Base-by-base conservation (phyloP, 176 grass and related monocot genomes). In the Sorghum bicolor region DNA sequence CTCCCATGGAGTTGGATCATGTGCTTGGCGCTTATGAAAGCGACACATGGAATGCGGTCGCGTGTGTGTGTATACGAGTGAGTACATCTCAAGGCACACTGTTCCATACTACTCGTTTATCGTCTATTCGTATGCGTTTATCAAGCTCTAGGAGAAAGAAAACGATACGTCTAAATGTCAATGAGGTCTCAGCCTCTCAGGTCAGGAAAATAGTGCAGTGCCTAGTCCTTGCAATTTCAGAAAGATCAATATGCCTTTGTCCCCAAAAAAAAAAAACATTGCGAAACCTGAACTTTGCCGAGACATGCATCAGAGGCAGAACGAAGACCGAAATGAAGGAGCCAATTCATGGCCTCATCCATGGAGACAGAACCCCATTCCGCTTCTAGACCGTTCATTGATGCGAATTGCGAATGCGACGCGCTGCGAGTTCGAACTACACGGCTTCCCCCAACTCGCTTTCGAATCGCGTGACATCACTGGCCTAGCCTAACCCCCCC, bases 1-100 rank as follows among this genome's bases (percentile, higher is more conserved):
- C 16, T 64, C 84, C 76, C 68, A 15, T 50, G 4, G 9, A 48
- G 47, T 64, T 36, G 83, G 75, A 45, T 67, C 75, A 78, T 84
- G 17, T 15, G 15, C 70, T 72, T 44, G 58, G 29, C 70, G 9
- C n/a, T 48, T 20, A 2, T 30, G 82, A 67, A 53, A 76, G 82
- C 36, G 72, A 84, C 34, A 22, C 11, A 10, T 4, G 2, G 2
- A 12, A 32, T 50, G 41, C 22, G 34, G 43, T 52, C 63, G 29
- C 63, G 41, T 67, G 53, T n/a, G 41, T 67, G 53, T n/a, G 20
- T n/a, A n/a, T 57, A 9, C 6, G 19, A 55, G 15, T 17, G 17
- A 10, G 3, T 31, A 8, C 40, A 32, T 22, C 61, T 31, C 76
- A 33, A 24, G 25, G 61, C 39, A 24, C 77, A 31, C 77, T 47